Evolutionary conservation across 1,284 basidiomycete species (phyloP), one percentile per base, ranked within the genome.

Genomic region (Gomphus sp.): DNA sequence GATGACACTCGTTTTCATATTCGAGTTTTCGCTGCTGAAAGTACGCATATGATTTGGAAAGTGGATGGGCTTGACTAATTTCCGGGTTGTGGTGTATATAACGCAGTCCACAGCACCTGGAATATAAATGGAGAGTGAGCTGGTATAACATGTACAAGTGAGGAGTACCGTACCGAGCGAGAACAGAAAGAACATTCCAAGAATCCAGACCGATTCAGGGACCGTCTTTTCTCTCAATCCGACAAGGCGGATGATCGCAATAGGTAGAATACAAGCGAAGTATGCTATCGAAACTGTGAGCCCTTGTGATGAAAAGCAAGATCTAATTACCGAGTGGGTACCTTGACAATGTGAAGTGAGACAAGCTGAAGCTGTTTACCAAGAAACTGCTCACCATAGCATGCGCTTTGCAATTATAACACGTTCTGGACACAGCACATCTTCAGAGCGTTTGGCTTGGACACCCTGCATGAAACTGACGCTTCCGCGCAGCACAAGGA

Each of bases 401-500:
- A 59, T 59, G 12, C 58, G 51, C 22, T 59, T 59, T 33, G 58
- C 58, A 28, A 59, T 55, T n/a, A 49, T 44, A 45, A 59, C 28
- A 37, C 58, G 39, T 18, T 59, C 58, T 6, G 45, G 39, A 25
- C 34, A 48, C 47, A 59, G 47, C 14, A 59, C 25, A 31, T 59
- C 52, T 37, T 59, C 58, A 10, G 25, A 33, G 16, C 52, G 43
- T 12, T 25, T 54, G 16, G 43, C 14, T 11, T 48, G 67, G 50
- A 76, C 59, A 11, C 67, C 70, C 69, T 70, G 71, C 18, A 69
- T 65, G 37, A 73, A 64, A 18, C 73, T 64, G 36, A 81, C 65
- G 59, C 77, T 77, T 45, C 80, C 79, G 25, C 79, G 75, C 58
- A 81, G 65, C 16, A 70, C 72, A 33, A 80, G 67, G 68, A 77